Percentiles rank a stretch among this genome's conserved stretches.
Conservation (phyloP, 78 protist genomes). For the Dictyostelium intermedium region DNA sequence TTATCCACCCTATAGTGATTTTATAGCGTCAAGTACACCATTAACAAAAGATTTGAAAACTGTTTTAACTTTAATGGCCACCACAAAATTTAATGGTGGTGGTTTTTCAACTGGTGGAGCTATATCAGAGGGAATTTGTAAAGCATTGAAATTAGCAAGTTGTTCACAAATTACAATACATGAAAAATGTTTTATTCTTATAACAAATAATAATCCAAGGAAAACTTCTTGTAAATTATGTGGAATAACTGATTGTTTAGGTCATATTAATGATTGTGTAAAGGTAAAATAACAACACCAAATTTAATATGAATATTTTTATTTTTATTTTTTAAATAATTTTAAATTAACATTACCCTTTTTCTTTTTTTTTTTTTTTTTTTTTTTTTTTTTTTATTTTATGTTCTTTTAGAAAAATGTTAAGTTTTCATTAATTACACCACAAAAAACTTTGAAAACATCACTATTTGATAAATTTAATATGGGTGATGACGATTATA, state of each 20-base stretch:
- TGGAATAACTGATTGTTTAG: conserved; percentile 8
- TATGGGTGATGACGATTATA: neutral
- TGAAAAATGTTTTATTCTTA: conserved; percentile 51
- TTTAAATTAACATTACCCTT: neutral
- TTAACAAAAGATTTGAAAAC: conserved; percentile 35
- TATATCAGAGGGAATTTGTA: conserved; percentile 41
- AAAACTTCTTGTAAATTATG: conserved; percentile 35
- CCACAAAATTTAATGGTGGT: conserved; percentile 50
- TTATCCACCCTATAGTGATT: conserved; percentile 70
- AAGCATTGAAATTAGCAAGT: conserved; percentile 18
- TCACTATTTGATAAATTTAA: conserved; percentile 4
- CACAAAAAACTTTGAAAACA: conserved; percentile 12
- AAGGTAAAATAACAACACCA: too few relatives aligned
- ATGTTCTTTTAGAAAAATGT: conserved; percentile 61
- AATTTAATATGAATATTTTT: too few relatives aligned
- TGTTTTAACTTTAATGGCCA: conserved; percentile 13
- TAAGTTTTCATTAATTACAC: conserved; percentile 40
- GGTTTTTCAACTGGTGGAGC: conserved; percentile 58
- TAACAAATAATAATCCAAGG: conserved; percentile 53
- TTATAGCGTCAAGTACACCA: conserved; percentile 24
- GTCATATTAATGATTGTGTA: conserved; percentile 32
- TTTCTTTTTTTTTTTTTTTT: neutral
- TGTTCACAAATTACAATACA: conserved; percentile 5
- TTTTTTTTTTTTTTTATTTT: neutral
- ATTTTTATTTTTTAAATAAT: neutral